phyloP scores from a whole-genome alignment of 192 early-diverging fungal species.

The Rhizophagus clarus region DNA sequence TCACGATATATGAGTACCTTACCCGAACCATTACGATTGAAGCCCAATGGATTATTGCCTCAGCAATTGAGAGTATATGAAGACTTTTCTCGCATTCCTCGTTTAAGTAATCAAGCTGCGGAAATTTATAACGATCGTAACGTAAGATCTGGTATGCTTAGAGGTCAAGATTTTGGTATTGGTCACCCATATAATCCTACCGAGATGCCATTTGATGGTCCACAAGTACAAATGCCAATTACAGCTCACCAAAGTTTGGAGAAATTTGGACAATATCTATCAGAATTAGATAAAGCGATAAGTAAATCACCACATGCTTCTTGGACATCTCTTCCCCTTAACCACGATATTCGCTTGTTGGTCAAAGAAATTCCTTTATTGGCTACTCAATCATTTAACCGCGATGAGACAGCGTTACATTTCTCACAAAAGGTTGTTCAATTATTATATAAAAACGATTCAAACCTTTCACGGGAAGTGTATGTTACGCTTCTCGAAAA shows the following conservation, averaged over 20 bases:
- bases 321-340: conserved; percentile 70
- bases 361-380: conserved; percentile 79
- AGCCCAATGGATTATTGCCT: conserved; percentile 76
- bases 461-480: conserved; percentile 72
- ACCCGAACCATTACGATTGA: conserved; percentile 85
- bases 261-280: conserved; percentile 63
- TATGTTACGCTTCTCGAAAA: conserved; percentile 83
- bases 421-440: conserved; percentile 90
- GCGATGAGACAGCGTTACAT: conserved; percentile 80
- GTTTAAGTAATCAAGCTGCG: conserved; percentile 56
- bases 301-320: conserved; percentile 51
- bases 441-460: conserved; percentile 79
- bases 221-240: conserved; percentile 36
- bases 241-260: conserved; percentile 61
- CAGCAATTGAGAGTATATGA: conserved; percentile 86
- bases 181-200: conserved; percentile 8
- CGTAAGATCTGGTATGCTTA: neutral
- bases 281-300: conserved; percentile 80
- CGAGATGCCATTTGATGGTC: conserved; percentile 23
- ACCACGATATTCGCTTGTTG: conserved; percentile 75
- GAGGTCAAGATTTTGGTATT: conserved; percentile 25
- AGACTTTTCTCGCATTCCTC: conserved; percentile 74
- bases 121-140: conserved; percentile 32
- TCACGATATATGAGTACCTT: conserved; percentile 83
- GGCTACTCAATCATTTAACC: conserved; percentile 66